Evolutionary conservation across 805 yeast species (phyloP).

Genomic region (Blastobotrys mokoenaii): DNA sequence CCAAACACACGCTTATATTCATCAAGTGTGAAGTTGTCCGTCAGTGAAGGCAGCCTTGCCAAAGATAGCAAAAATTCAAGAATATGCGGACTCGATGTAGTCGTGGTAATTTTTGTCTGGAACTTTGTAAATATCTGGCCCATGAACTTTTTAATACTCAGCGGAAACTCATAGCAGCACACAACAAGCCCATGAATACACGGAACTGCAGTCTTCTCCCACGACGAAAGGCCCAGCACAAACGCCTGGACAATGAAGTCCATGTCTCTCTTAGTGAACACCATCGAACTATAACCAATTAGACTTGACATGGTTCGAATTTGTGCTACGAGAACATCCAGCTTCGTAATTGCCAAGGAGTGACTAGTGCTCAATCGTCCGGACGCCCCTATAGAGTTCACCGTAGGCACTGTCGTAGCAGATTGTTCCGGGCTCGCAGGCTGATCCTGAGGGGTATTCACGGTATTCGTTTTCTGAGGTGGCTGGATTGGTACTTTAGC

Average conservation of each 20-base stretch:
- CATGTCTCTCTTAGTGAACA: slow-evolving; percentile 46
- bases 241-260: slow-evolving; percentile 53
- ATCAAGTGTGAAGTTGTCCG: slow-evolving; percentile 64
- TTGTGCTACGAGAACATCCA: slow-evolving; percentile 58
- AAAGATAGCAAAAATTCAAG: slow-evolving; percentile 66
- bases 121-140: slow-evolving; percentile 62
- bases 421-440: too few species aligned
- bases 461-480: slow-evolving; percentile 25
- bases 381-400: too few species aligned
- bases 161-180: slow-evolving; percentile 75
- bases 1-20: slow-evolving; percentile 78
- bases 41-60: slow-evolving; percentile 55
- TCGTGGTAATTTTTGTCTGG: slow-evolving; percentile 65
- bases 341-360: slow-evolving; percentile 33
- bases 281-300: slow-evolving; percentile 36
- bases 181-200: slow-evolving; percentile 67
- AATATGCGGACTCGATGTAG: slow-evolving; percentile 62
- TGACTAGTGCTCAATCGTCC: too few species aligned
- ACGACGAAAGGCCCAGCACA: slow-evolving; percentile 47
- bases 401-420: too few species aligned
- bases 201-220: slow-evolving; percentile 74
- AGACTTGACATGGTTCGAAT: slow-evolving; percentile 56
- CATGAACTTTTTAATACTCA: slow-evolving; percentile 58
- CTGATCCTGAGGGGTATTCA: slow-evolving; percentile 31
- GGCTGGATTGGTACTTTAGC: slow-evolving; percentile 29